Evolutionary conservation across 352 stramenopile genomes (phyloP), one percentile per base, ranked within the genome.

Genomic region (Pythium brachiatum): DNA sequence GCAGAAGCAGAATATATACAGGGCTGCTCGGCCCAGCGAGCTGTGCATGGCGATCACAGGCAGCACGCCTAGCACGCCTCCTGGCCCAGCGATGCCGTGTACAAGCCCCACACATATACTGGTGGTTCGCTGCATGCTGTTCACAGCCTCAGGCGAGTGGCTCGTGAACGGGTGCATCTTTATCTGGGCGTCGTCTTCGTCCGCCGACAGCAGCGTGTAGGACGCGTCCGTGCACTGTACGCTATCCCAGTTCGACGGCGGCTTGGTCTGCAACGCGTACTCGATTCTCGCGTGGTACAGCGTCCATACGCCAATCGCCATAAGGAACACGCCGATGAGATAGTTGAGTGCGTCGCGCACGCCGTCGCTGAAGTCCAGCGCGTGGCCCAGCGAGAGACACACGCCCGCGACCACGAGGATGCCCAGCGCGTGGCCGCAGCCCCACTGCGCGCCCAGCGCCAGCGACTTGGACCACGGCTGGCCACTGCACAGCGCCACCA

Each of bases 1-100:
- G 59, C 88, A 97, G 65, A 98, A 98, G 16, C 76, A 89, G 0
- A 62, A 74, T 1, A 98, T 69, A 74, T 97, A 98, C 8, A 91
- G 31, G 7, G 88, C 50, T 13, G 78, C 94, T 38, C 48, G 53
- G 1, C 15, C 18, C n/a, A 64, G 23, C 2, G 55, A 53, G 20
- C 36, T 51, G 31, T 90, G 79, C 64, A 97, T 74, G 21, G 92
- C 73, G 3, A 97, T 74, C 7, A 86, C 88, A 2, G 92, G 92
- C 7, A 97, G 75, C 16, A 97, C 82, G 32, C 88, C 90, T 15
- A 98, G 70, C 36, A 91, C 54, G 38, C 77, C 81, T 13, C 83
- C 83, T 0, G 83, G 81, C 3, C 83, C 83, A 9, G 92, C 88
- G n/a, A 96, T 62, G 20, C 92, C 92, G 63, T 98, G 90, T 32